phyloP scores from a whole-genome alignment of 2,329 filamentous ascomycete species.

The Rutstroemia sydowiana region DNA sequence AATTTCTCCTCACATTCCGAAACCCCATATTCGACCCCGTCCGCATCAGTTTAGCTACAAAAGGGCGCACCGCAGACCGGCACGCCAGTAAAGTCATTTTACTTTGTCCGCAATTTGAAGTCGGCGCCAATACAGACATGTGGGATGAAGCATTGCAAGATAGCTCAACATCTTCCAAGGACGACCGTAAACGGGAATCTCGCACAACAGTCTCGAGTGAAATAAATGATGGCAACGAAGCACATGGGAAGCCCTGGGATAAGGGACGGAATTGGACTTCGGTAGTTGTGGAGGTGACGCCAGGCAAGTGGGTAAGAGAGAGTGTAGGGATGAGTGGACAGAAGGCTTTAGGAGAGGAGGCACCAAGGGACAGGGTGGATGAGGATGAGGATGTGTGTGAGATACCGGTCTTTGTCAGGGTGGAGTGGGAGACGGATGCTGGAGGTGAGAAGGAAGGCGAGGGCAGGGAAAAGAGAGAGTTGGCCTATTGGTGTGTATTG shows the following conservation, averaged over 20 bases:
- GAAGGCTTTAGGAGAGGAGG: constrained; percentile 47
- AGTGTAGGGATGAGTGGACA: constrained; percentile 32
- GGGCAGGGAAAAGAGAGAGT: constrained; percentile 70
- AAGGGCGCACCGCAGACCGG: constrained; percentile 67
- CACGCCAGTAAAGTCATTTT: constrained; percentile 80
- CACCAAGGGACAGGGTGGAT: constrained; percentile 12
- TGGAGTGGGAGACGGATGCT: constrained; percentile 77
- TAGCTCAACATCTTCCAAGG: constrained; percentile 21
- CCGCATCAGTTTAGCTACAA: constrained; percentile 79
- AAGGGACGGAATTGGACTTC: constrained; percentile 90
- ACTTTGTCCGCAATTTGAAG: constrained; percentile 86
- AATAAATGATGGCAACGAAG: background rate
- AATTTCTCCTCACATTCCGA: constrained; percentile 83
- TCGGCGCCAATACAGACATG: constrained; percentile 89
- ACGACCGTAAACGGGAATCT: constrained; percentile 3
- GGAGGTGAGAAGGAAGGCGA: constrained; percentile 53
- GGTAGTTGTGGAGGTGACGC: constrained; percentile 83
- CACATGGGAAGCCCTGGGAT: constrained; percentile 84
- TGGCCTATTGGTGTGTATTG: constrained; percentile 93
- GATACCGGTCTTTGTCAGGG: constrained; percentile 86
- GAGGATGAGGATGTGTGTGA: constrained; percentile 45
- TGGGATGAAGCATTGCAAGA: constrained; percentile 68
- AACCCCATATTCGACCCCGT: constrained; percentile 93
- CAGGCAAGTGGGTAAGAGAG: constrained; percentile 35
- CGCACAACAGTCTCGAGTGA: background rate